Conservation (phyloP, 2,329 filamentous ascomycete species). For the Cercospora nicotianae region DNA sequence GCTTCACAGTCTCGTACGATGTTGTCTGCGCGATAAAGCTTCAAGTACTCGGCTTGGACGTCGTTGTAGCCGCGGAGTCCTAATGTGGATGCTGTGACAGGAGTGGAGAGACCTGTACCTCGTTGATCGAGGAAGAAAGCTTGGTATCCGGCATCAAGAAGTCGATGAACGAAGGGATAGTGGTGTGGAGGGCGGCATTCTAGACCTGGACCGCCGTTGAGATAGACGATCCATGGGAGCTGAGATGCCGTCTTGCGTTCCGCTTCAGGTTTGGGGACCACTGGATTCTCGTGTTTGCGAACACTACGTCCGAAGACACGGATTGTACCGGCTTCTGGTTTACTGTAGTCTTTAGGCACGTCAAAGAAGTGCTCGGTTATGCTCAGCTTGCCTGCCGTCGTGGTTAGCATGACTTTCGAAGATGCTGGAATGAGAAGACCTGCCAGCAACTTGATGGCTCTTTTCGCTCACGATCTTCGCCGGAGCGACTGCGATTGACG, state of each 20-base stretch:
- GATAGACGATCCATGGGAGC: constrained; percentile 65
- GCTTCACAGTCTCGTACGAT: constrained; percentile 90
- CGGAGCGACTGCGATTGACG: constrained; percentile 39
- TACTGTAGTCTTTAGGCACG: constrained; percentile 76
- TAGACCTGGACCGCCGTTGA: constrained; percentile 84
- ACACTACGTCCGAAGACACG: constrained; percentile 77
- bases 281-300: constrained; percentile 62
- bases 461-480: constrained; percentile 51
- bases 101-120: constrained; percentile 81
- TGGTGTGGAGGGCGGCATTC: constrained; percentile 74
- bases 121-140: constrained; percentile 84
- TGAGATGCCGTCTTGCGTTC: constrained; percentile 50
- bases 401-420: background rate
- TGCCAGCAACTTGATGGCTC: constrained; percentile 49
- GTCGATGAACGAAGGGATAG: constrained; percentile 65
- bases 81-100: constrained; percentile 73
- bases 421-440: background rate
- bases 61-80: constrained; percentile 61
- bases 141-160: constrained; percentile 80
- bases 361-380: constrained; percentile 84
- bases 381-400: constrained; percentile 63
- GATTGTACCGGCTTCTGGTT: constrained; percentile 61
- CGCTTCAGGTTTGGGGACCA: constrained; percentile 56
- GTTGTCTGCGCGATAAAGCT: constrained; percentile 82
- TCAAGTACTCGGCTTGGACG: constrained; percentile 77